These are phyloP conservation scores for Rhizopogon vinicolor DNA, from an alignment of 768 basidiomycete species.

Conservation along the genomic window DNA sequence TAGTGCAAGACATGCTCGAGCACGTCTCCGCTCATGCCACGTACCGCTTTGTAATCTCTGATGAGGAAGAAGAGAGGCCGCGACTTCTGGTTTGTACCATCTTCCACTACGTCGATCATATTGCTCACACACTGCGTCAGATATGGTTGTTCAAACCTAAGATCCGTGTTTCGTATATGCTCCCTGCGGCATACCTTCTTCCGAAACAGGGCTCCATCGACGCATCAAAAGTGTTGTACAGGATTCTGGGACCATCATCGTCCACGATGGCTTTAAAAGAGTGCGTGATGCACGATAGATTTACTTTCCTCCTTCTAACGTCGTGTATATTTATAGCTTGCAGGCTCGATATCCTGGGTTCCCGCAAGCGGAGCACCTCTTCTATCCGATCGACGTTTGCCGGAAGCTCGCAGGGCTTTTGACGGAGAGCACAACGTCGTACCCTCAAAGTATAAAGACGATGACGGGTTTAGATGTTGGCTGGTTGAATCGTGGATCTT, in stretches of 20 bases:
- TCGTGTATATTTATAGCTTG: conserved; percentile 33
- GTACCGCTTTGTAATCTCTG: conserved; percentile 84
- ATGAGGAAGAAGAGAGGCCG: conserved; percentile 81
- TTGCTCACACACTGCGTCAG: conserved; percentile 31
- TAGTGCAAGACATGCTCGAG: conserved; percentile 89
- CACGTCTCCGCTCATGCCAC: conserved; percentile 89
- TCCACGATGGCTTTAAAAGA: conserved; percentile 46
- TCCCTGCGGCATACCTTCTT: conserved; percentile 48
- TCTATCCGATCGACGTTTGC: conserved; percentile 79
- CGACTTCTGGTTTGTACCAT: conserved; percentile 63
- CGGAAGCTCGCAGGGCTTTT: conserved; percentile 64
- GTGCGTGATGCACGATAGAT: conserved; percentile 29
- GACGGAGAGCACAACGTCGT: conserved; percentile 71
- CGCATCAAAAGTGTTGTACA: conserved; percentile 84
- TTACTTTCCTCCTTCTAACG: not conserved
- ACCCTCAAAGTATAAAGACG: conserved; percentile 68
- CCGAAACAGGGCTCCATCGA: conserved; percentile 58
- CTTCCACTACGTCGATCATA: not conserved
- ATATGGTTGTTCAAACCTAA: conserved; percentile 95
- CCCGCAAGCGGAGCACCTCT: conserved; percentile 83
- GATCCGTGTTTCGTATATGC: conserved; percentile 73
- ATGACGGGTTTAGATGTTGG: conserved; percentile 85
- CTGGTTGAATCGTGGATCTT: conserved; percentile 49
- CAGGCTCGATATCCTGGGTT: conserved; percentile 75
- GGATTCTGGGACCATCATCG: conserved; percentile 62